phyloP scores from a whole-genome alignment of 2,329 filamentous ascomycete species.

The Fusarium austroafricanum region DNA sequence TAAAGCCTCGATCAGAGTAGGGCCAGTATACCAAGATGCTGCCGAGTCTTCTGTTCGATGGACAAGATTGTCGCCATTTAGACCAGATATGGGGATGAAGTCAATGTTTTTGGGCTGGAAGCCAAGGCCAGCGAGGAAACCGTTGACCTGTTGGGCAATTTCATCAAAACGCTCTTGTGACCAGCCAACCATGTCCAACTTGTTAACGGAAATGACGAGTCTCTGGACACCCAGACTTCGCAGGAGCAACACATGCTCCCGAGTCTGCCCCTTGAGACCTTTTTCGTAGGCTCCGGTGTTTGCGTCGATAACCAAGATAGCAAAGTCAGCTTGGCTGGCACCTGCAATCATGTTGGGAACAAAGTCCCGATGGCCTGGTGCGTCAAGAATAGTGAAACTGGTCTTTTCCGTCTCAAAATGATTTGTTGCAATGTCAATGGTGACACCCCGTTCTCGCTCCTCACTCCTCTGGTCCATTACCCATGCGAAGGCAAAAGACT shows the following conservation, averaged over 20 bases:
- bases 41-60: constrained; percentile 64
- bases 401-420: constrained; percentile 91
- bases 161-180: constrained; percentile 84
- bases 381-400: constrained; percentile 92
- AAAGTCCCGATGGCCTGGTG: constrained; percentile 94
- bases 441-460: constrained; percentile 89
- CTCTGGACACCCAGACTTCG: constrained; percentile 91
- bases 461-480: constrained; percentile 93
- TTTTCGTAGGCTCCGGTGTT: constrained; percentile 92
- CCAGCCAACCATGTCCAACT: constrained; percentile 90
- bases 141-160: constrained; percentile 83
- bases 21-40: constrained; percentile 82
- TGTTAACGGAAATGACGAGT: constrained; percentile 93
- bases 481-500: constrained; percentile 96
- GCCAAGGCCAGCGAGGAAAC: constrained; percentile 84
- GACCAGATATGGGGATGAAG: constrained; percentile 90
- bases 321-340: constrained; percentile 94
- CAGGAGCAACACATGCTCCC: constrained; percentile 90
- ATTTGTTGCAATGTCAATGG: constrained; percentile 96
- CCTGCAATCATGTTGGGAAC: constrained; percentile 99
- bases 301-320: constrained; percentile 92
- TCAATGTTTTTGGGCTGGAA: constrained; percentile 85
- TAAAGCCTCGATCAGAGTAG: constrained; percentile 83
- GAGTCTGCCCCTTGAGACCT: constrained; percentile 91
- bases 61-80: constrained; percentile 88